Evolutionary conservation across 768 basidiomycete species (phyloP), one percentile per base, ranked within the genome.

Genomic region (Boletus edulis): DNA sequence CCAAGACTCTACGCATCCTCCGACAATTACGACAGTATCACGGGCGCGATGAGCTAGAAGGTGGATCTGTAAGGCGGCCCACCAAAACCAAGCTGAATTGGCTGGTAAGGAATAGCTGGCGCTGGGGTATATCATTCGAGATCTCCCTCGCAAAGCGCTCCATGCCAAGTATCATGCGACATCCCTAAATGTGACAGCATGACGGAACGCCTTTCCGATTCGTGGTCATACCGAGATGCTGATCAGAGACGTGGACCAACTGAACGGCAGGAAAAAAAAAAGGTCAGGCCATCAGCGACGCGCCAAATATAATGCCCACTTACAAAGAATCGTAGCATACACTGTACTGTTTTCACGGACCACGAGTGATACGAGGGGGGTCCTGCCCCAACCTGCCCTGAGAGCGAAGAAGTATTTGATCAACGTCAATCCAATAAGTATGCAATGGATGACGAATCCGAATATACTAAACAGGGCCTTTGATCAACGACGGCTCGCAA

Each of bases 131-230:
- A 11, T 20, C 43, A 8, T 5, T 14, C 5, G 32, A 8, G 17
- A 17, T 27, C 31, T 10, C 45, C 38, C 52, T 54, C 29, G 59
- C 52, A 13, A 71, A 57, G n/a, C 56, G 47, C 29, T 64, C 65
- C 62, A 63, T 67, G 38, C 57, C 61, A 4, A 63, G 24, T 41
- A 71, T 57, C 51, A 67, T 45, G n/a, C 43, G 54, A 52, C 69
- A 69, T 4, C 65, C 69, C 67, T 69, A 7, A 27, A 35, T 18
- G 7, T 1, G 29, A 39, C 29, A 24, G 41, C 14, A 34, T 31
- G 20, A 52, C 17, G 13, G 18, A 41, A 13, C 27, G 1, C 12
- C 18, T 38, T 41, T 17, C 10, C 31, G 38, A 52, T n/a, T n/a
- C 7, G 27, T 3, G 43, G 11, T 22, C 59, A 14, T 61, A 65